These are phyloP conservation scores for Tanacetum coccineum DNA, from an alignment of 129 eudicot species.

Conservation along the genomic window DNA sequence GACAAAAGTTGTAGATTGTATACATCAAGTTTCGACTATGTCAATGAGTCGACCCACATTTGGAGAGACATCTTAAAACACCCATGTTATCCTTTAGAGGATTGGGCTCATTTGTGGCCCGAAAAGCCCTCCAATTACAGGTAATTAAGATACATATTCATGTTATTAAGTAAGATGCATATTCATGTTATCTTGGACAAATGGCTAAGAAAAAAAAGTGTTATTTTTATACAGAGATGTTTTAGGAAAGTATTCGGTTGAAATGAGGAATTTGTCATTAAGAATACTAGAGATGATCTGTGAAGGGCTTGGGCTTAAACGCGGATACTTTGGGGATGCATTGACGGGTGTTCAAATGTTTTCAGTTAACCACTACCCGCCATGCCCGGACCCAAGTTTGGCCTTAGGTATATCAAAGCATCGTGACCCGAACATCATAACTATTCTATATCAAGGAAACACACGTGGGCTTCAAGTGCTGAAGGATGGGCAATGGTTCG, in stretches of 20 bases:
- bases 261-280: conserved; percentile 34
- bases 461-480: conserved; percentile 50
- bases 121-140: conserved; percentile 19
- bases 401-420: conserved; percentile 47
- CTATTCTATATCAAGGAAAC: conserved; percentile 33
- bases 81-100: conserved; percentile 22
- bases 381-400: conserved; percentile 66
- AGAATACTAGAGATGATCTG: conserved; percentile 40
- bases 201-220: neutral
- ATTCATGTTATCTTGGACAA: neutral
- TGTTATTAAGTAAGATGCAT: too few relatives aligned
- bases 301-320: conserved; percentile 53
- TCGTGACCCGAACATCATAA: conserved; percentile 38
- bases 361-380: conserved; percentile 45
- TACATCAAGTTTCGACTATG: conserved; percentile 22
- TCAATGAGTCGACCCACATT: conserved; percentile 14
- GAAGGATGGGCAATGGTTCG: conserved; percentile 46
- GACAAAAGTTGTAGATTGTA: conserved; percentile 12
- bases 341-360: conserved; percentile 30
- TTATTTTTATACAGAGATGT: conserved; percentile 27
- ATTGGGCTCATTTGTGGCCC: conserved; percentile 22
- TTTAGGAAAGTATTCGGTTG: conserved; percentile 29
- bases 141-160: neutral
- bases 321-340: conserved; percentile 31
- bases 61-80: conserved; percentile 32